Evolutionary conservation across 2,329 filamentous ascomycete species (phyloP), one percentile per base, ranked within the genome.

Genomic region (Verticillium longisporum): DNA sequence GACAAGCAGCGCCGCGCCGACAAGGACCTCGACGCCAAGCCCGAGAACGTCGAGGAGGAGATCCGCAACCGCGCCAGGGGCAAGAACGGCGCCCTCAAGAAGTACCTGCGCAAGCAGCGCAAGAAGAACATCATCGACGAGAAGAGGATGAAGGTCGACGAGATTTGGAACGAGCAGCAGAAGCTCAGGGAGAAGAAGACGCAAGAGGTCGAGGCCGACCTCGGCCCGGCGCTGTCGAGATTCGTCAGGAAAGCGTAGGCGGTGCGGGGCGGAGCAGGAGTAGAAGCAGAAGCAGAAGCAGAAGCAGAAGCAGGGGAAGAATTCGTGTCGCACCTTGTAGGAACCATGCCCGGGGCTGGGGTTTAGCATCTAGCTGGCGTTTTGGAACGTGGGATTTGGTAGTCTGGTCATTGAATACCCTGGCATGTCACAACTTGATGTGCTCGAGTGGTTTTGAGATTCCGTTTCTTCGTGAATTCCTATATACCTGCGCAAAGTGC

Each of bases 111-210:
- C 66, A 98, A 98, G 86, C 93, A 95, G 78, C 88, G 91, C 55
- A 88, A 89, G 70, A 91, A 89, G 82, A 98, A 98, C 74, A 86
- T 99, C 61, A 92, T 99, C 73, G 95, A 99, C 79, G 95, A 97
- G 82, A 93, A 94, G 83, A 88, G 90, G 71, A 76, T 97, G 74
- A 88, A 88, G 72, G 88, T 93, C 56, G 91, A 97, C 73, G 91
- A 92, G 76, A 80, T 97, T 72, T 88, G 89, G 79, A 86, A 88
- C 67, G 85, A 89, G 73, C 86, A 85, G 73, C 84, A 88, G 68
- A 83, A 88, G 72, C 84, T 87, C 69, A 87, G 83, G 69, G 77
- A 88, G 68, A 82, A 85, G 69, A 83, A 84, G 76, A 76, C 78
- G 56, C 70, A 86, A 71, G 85, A 91, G 73, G 81, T 82, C 66